Evolutionary conservation across 148 eudicot genomes (phyloP).

Genomic region (Camellia japonica): DNA sequence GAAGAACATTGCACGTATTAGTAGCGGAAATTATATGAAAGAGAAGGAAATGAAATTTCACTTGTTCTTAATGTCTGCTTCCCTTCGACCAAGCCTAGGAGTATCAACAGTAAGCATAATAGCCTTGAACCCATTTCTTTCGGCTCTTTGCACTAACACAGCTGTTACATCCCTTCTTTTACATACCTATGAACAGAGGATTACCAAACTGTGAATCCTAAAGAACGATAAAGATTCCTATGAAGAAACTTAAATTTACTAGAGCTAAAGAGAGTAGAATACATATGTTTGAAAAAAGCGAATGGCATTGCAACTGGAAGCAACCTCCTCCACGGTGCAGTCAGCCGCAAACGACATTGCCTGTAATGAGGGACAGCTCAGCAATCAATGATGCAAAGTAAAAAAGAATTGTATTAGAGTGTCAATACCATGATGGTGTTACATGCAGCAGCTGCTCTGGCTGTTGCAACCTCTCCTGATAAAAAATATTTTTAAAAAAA

Average conservation of each 20-base stretch:
- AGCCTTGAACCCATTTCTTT: conserved; percentile 77
- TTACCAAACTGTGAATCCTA: neutral
- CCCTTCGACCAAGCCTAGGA: conserved; percentile 82
- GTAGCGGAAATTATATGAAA: neutral
- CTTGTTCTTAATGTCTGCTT: conserved; percentile 80
- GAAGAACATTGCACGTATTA: neutral
- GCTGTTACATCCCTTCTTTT: conserved; percentile 56
- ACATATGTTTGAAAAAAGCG: conserved; percentile 84
- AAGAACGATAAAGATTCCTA: neutral
- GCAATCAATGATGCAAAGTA: neutral
- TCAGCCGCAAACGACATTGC: conserved; percentile 56
- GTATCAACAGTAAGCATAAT: conserved; percentile 70
- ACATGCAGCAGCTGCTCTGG: conserved; percentile 74
- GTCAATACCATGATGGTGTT: conserved; percentile 62
- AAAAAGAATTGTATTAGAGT: neutral
- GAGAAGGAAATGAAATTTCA: conserved; percentile 20
- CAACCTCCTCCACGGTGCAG: conserved; percentile 74
- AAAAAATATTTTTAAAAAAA: too few species aligned
- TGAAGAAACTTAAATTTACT: neutral
- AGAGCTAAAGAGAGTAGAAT: conserved; percentile 11
- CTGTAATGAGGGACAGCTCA: conserved; percentile 30
- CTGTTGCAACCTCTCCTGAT: conserved; percentile 77
- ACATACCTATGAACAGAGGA: conserved; percentile 45
- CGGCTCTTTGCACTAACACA: conserved; percentile 64
- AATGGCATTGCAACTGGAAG: conserved; percentile 67